Evolutionary conservation across 1,139 yeast genomes (phyloP).

Genomic region (Yamadazyma atlantica): DNA sequence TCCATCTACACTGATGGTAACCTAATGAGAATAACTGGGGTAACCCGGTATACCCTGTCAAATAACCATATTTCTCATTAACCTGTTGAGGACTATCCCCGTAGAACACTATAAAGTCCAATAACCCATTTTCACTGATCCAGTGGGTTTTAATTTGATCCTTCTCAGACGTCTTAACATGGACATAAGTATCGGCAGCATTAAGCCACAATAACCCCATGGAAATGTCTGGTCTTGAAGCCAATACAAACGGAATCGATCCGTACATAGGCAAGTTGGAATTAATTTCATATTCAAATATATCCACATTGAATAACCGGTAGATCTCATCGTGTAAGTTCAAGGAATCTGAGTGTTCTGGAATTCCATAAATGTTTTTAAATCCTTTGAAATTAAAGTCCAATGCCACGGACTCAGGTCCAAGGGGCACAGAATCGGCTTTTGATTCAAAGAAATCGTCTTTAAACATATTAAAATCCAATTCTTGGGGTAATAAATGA

Average conservation of each 20-base stretch:
- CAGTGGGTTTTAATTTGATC: conserved; percentile 63
- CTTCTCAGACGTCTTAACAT: conserved; percentile 48
- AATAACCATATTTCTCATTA: conserved; percentile 57
- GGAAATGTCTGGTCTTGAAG: conserved; percentile 56
- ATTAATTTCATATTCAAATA: conserved; percentile 84
- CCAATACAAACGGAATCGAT: conserved; percentile 82
- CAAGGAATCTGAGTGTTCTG: conserved; percentile 89
- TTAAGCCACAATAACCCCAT: conserved; percentile 90
- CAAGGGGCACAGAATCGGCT: conserved; percentile 65
- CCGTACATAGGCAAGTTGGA: conserved; percentile 94
- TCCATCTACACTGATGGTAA: conserved; percentile 97
- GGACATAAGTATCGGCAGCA: conserved; percentile 89
- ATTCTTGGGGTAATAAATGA: conserved; percentile 55
- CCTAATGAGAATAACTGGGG: conserved; percentile 85
- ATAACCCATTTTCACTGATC: conserved; percentile 87
- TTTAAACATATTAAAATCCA: conserved; percentile 53
- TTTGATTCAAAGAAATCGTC: conserved; percentile 64
- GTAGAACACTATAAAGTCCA: conserved; percentile 72
- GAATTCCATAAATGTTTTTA: conserved; percentile 79
- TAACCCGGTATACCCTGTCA: conserved; percentile 76
- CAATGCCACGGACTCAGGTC: conserved; percentile 86
- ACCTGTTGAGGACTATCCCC: conserved; percentile 63
- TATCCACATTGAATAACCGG: conserved; percentile 87
- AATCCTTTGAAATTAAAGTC: conserved; percentile 68
- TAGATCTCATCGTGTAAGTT: conserved; percentile 76